These are phyloP conservation scores for Stagonosporopsis rhizophila DNA, from an alignment of 2,329 filamentous ascomycete species.

Conservation along the genomic window DNA sequence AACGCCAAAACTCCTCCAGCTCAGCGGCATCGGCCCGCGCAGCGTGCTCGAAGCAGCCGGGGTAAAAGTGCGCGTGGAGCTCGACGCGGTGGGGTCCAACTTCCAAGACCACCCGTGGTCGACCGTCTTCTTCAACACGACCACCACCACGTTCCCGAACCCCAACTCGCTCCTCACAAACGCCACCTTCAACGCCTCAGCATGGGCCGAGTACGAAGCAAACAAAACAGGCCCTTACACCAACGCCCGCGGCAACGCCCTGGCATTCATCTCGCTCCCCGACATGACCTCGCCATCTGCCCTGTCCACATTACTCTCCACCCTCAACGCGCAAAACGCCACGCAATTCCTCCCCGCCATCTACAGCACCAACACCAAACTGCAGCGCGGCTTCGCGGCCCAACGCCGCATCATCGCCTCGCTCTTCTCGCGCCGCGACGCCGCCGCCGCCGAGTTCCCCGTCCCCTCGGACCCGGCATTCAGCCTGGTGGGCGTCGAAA, in stretches of 20 bases:
- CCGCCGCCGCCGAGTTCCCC: constrained; percentile 35
- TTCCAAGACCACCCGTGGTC: constrained; percentile 43
- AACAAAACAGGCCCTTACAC: constrained; percentile 44
- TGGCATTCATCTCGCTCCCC: constrained; percentile 34
- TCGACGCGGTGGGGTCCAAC: constrained; percentile 43
- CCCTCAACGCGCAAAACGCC: constrained; percentile 30
- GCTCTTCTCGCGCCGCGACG: constrained; percentile 31
- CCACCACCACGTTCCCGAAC: constrained; percentile 32
- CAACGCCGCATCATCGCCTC: constrained; percentile 32
- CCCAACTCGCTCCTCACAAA: constrained; percentile 32
- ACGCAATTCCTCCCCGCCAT: constrained; percentile 30
- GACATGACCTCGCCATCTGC: constrained; percentile 26
- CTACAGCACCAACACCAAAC: constrained; percentile 30
- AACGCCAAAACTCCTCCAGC: constrained; percentile 61
- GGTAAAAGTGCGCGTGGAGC: constrained; percentile 34
- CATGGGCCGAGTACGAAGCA: constrained; percentile 39
- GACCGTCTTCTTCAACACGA: constrained; percentile 33
- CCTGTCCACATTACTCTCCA: neutral
- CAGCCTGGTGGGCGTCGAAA: constrained; percentile 40
- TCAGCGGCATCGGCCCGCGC: constrained; percentile 42
- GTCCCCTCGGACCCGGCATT: constrained; percentile 47
- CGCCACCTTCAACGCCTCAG: constrained; percentile 42
- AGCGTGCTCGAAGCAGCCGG: constrained; percentile 36
- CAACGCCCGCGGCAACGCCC: constrained; percentile 32
- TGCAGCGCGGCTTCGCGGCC: constrained; percentile 28